Evolutionary conservation across 2,329 filamentous ascomycete genomes (phyloP).

Genomic region (Leptoxyphium fumago): DNA sequence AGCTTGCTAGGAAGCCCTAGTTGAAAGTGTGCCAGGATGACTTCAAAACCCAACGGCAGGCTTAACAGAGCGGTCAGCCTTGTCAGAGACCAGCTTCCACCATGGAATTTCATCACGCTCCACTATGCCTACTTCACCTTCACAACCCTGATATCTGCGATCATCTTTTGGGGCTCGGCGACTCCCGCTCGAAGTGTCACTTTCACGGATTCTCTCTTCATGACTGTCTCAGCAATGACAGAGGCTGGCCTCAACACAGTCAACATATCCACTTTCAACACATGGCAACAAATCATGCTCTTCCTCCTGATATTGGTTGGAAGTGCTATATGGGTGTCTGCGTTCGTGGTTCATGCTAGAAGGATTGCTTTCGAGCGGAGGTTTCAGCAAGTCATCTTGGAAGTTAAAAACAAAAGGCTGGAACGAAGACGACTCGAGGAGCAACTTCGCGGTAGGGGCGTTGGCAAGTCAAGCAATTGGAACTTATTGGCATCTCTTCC

Average conservation of each 20-base stretch:
- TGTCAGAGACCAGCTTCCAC: constrained; percentile 11
- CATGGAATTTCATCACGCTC: constrained; percentile 26
- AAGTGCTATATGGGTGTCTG: constrained; percentile 51
- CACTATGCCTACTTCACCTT: constrained; percentile 54
- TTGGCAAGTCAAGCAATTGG: background rate
- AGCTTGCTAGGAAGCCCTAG: too few relatives aligned
- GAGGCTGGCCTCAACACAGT: constrained; percentile 54
- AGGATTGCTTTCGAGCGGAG: constrained; percentile 47
- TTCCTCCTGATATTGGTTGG: constrained; percentile 52
- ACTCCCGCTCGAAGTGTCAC: constrained; percentile 35
- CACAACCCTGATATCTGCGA: constrained; percentile 39
- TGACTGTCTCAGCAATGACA: constrained; percentile 52
- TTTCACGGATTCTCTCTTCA: constrained; percentile 52
- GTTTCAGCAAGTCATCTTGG: constrained; percentile 39
- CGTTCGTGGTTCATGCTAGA: constrained; percentile 46
- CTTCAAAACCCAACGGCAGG: too few relatives aligned
- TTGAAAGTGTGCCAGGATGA: too few relatives aligned
- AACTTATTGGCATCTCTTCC: background rate
- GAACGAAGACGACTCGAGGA: background rate
- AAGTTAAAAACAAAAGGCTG: constrained; percentile 15
- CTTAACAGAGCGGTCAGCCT: constrained; percentile 7
- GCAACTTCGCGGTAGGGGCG: background rate
- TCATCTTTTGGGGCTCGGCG: constrained; percentile 47
- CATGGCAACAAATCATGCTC: constrained; percentile 52
- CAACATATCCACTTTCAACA: constrained; percentile 48